phyloP scores from a whole-genome alignment of 2,329 filamentous ascomycete species.

The Geosmithia putterillii region DNA sequence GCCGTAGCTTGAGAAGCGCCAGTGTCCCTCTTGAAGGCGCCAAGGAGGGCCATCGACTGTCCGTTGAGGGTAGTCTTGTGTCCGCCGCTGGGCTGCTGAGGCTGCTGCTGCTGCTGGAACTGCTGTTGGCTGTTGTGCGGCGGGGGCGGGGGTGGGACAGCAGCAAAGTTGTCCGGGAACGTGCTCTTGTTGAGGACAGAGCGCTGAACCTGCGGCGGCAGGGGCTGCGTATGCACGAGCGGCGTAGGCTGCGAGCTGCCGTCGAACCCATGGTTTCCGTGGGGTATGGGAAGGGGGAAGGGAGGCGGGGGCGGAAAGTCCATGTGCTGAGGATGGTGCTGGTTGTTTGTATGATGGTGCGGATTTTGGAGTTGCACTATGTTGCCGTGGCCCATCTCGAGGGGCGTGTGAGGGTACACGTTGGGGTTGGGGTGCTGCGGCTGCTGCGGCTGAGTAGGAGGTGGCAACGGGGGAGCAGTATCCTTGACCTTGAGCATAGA shows the following conservation, averaged over 20 bases:
- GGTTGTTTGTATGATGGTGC: conserved; percentile 38
- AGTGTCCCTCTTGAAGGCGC: conserved; percentile 26
- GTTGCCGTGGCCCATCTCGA: conserved; percentile 38
- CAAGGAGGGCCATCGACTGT: conserved; percentile 29
- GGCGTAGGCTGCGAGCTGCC: conserved; percentile 8
- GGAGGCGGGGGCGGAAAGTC: conserved; percentile 17
- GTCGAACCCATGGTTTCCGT: not conserved
- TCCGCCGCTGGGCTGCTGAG: conserved; percentile 4
- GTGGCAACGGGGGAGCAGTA: not conserved
- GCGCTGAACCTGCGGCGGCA: conserved; percentile 43
- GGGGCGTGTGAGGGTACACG: conserved; percentile 32
- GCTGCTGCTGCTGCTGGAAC: conserved; percentile 8
- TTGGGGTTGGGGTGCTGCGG: conserved; percentile 9
- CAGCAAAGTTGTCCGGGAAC: conserved; percentile 11
- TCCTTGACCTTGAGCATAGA: conserved; percentile 35
- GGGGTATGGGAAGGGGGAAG: conserved; percentile 13
- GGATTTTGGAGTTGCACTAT: conserved; percentile 43
- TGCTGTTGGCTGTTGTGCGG: conserved; percentile 3
- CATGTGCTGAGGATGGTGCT: conserved; percentile 24
- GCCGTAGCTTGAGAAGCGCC: conserved; percentile 6
- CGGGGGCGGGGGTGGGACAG: not conserved
- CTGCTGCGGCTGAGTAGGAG: conserved; percentile 4
- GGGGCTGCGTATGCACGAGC: conserved; percentile 31
- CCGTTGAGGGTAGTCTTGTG: conserved; percentile 20
- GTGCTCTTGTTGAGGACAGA: conserved; percentile 30